Evolutionary conservation across 768 basidiomycete species (phyloP), one percentile per base, ranked within the genome.

Genomic region (Wakefieldia striispora): DNA sequence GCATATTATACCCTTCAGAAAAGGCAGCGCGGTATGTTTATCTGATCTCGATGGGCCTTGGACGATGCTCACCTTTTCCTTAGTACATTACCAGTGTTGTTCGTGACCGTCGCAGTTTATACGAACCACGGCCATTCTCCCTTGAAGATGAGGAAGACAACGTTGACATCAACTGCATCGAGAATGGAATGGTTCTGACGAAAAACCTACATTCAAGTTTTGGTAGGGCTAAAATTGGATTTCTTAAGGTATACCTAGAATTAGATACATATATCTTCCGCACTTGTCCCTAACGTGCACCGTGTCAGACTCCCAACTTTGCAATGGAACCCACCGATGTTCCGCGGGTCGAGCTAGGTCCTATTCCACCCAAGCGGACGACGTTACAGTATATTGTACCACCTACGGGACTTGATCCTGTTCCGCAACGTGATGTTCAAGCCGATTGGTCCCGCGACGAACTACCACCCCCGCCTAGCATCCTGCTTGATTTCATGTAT

Each of bases 151-250:
- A n/a, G n/a, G n/a, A n/a, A n/a, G 41, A 21, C 4, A 12, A 20
- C 27, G 10, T 42, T 21, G 26, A 49, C 31, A 37, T 49, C 20
- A 12, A 49, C 16, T 31, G 48, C 6, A 11, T 43, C 4, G 14
- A 49, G n/a, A 49, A 49, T 31, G 41, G 48, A 17, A 43, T 49
- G 3, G 26, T 49, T 29, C 19, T 49, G 35, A n/a, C n/a, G n/a
- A 39, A 21, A 21, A 3, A 11, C 3, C 37, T 39, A 21, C 17
- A 39, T 21, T 8, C 8, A 13, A 9, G 2, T 2, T 39, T 39
- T 39, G 37, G 19, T 3, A 10, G 6, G 19, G 19, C 10, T 21
- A 12, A 21, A 21, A 39, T 39, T 21, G 37, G 4, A 21, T 39
- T 39, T 13, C 37, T 39, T 10, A 39, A 39, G 37, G 37, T 39